Conservation (phyloP, 192 early-diverging fungal genomes). For the Backusella tarrabulga region DNA sequence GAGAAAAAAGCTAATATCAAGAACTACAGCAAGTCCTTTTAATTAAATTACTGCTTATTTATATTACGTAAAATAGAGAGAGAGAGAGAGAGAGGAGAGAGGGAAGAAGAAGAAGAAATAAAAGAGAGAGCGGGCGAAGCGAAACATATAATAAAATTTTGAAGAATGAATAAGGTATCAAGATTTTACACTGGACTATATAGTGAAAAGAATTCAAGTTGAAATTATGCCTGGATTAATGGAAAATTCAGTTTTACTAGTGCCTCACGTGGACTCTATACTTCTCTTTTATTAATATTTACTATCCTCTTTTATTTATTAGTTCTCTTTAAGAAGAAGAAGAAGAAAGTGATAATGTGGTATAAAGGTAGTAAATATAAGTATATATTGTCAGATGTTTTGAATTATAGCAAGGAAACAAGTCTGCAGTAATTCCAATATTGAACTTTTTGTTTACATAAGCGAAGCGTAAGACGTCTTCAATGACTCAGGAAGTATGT, state of each 20-base stretch:
- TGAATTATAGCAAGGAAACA: neutral
- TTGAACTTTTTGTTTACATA: neutral
- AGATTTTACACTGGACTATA: constrained; percentile 13
- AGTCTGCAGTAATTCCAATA: neutral
- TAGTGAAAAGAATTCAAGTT: constrained; percentile 7
- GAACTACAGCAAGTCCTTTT: neutral
- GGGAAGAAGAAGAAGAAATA: neutral
- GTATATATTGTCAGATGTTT: neutral
- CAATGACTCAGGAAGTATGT: neutral
- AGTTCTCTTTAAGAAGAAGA: neutral
- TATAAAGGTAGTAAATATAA: neutral
- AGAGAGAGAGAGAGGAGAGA: neutral
- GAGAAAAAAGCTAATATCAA: neutral
- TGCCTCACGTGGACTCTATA: neutral
- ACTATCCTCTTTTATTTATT: neutral
- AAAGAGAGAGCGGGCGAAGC: neutral
- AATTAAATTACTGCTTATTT: neutral
- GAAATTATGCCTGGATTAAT: constrained; percentile 12
- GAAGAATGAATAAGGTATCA: constrained; percentile 10
- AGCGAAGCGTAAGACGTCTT: neutral
- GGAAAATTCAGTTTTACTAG: neutral
- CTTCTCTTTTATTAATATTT: neutral
- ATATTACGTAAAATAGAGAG: neutral
- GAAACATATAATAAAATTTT: constrained; percentile 6
- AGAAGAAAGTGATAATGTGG: neutral